Conservation (phyloP, 495 filamentous ascomycete genomes). For the Bombardia bombarda region DNA sequence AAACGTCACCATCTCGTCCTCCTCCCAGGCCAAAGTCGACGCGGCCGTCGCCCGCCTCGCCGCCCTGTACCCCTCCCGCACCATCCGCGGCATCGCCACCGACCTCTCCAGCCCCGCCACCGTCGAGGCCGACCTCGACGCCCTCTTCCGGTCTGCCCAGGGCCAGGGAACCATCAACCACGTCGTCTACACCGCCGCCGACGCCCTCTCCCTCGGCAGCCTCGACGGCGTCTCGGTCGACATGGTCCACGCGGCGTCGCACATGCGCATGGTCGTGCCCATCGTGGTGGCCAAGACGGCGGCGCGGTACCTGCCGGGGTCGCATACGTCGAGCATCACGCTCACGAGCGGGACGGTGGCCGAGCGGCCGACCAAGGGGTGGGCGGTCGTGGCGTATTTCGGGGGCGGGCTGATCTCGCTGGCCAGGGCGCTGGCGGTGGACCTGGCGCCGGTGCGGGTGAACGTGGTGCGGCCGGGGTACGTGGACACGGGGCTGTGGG, state of each 20-base stretch:
- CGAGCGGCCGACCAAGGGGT: conserved; percentile 37
- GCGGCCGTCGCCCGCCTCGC: conserved; percentile 32
- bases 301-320: conserved; percentile 32
- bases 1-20: conserved; percentile 47
- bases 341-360: conserved; percentile 45
- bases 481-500: conserved; percentile 41
- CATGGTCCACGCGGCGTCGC: conserved; percentile 27
- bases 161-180: conserved; percentile 41
- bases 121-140: conserved; percentile 35
- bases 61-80: conserved; percentile 22
- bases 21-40: conserved; percentile 32
- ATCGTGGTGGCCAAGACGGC: conserved; percentile 47
- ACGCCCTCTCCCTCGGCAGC: conserved; percentile 27
- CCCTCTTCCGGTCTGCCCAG: conserved; percentile 33
- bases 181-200: conserved; percentile 52
- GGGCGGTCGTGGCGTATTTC: conserved; percentile 34
- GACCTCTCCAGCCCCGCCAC: conserved; percentile 41
- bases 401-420: conserved; percentile 34
- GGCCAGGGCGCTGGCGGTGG: conserved; percentile 45
- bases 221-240: conserved; percentile 33
- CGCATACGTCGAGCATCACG: conserved; percentile 38
- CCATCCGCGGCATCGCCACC: conserved; percentile 33
- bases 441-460: conserved; percentile 50
- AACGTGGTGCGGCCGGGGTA: conserved; percentile 51
- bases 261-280: conserved; percentile 45